These are phyloP conservation scores for Glycine soja DNA, from an alignment of 306 rosid genomes.

Conservation along the genomic window DNA sequence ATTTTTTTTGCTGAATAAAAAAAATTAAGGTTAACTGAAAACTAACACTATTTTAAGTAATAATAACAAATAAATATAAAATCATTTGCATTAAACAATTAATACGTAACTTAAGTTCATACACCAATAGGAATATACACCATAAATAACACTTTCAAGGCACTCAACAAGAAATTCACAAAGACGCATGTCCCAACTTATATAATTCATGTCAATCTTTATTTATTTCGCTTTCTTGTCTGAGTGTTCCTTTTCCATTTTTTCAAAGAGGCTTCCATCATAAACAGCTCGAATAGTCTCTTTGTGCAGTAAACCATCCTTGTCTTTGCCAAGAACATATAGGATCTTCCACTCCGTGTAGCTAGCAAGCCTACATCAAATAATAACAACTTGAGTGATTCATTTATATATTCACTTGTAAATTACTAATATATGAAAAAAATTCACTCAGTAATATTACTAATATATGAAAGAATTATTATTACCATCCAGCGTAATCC, in stretches of 20 bases:
- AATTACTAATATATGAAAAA: no score
- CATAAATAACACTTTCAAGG: neutral
- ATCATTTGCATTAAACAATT: neutral
- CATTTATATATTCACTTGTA: neutral
- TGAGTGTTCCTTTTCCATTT: slow-evolving; percentile 66
- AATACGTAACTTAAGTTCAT: neutral
- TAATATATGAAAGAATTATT: neutral
- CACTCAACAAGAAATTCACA: neutral
- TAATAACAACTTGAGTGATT: neutral
- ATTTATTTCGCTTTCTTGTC: slow-evolving; percentile 52
- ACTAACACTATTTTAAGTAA: neutral
- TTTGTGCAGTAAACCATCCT: slow-evolving; percentile 69
- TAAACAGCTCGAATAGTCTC: slow-evolving; percentile 69
- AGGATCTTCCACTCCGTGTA: slow-evolving; percentile 77
- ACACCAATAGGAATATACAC: neutral
- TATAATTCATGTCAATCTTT: neutral
- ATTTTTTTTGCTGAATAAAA: no score
- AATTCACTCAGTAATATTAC: no score
- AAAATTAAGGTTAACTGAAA: no score
- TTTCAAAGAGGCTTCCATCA: slow-evolving; percentile 81
- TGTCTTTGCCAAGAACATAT: slow-evolving; percentile 72
- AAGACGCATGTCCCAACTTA: neutral
- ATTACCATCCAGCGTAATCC: slow-evolving; percentile 73
- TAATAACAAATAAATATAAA: neutral
- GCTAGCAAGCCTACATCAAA: slow-evolving; percentile 64